Conservation (phyloP, 1,139 yeast genomes). For the Suhomyces wounanorum region DNA sequence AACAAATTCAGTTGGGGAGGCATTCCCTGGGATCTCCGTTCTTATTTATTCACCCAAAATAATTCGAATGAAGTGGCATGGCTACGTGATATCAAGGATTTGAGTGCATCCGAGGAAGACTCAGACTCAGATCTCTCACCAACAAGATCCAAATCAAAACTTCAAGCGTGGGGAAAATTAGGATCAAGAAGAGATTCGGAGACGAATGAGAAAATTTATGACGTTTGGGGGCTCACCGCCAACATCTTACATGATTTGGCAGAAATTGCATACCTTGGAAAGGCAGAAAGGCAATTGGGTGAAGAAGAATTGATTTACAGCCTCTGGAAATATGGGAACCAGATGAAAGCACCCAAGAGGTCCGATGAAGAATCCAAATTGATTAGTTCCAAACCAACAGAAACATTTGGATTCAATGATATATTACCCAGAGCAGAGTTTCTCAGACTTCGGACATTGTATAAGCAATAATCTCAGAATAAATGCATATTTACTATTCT, state of each 20-base stretch:
- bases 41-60: slow-evolving; percentile 59
- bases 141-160: slow-evolving; percentile 7
- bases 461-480: slow-evolving; percentile 23
- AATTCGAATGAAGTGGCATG: slow-evolving; percentile 60
- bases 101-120: slow-evolving; percentile 57
- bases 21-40: slow-evolving; percentile 62
- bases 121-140: slow-evolving; percentile 26
- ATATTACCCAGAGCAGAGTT: slow-evolving; percentile 51
- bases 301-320: slow-evolving; percentile 68
- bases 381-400: slow-evolving; percentile 33
- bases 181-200: slow-evolving; percentile 43
- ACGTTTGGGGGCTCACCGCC: slow-evolving; percentile 93
- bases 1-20: slow-evolving; percentile 65
- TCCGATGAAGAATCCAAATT: slow-evolving; percentile 39
- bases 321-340: slow-evolving; percentile 53
- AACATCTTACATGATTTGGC: slow-evolving; percentile 81
- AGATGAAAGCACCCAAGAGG: slow-evolving; percentile 38
- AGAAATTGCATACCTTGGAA: slow-evolving; percentile 47
- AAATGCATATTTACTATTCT: not conserved
- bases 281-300: slow-evolving; percentile 42
- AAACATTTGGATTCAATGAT: slow-evolving; percentile 50
- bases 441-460: slow-evolving; percentile 40
- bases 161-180: slow-evolving; percentile 39
- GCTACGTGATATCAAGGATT: slow-evolving; percentile 60
- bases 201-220: slow-evolving; percentile 52